Base-by-base conservation (phyloP, 495 filamentous ascomycete genomes). In the Penicillium ochrochloron region DNA sequence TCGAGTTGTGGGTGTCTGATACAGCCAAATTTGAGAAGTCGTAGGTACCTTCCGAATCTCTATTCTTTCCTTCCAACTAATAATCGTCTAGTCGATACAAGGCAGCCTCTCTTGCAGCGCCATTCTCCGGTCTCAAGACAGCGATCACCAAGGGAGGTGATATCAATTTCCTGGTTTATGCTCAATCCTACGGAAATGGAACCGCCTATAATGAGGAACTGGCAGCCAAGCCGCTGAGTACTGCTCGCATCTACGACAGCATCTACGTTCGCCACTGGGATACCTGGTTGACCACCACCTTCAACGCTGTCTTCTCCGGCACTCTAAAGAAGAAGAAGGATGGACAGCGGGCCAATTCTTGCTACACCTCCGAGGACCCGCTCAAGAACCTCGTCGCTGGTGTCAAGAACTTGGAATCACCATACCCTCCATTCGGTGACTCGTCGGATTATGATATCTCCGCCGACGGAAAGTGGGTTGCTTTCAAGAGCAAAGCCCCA, bases 181-280 rank as follows among this genome's bases (percentile, higher is more conserved):
- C 81, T 17, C 72, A 86, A 55, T 82, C 88, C 0, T 87, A 85
- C 46, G 78, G 85, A 12, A 83, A 85, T 37, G 91, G 89, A 8
- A 77, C 83, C 1, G 76, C 89, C 3, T 85, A 87, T 73, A 89
- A 92, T 63, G 75, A 80, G 12, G 78, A 87, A 58, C 76, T 81
- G 0, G 88, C 83, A 21, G 72, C 79, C 59, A 86, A 84, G 50
- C 81, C 84, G 8, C 69, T 77, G 5, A 87, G 88, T 14, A 82
- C 83, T 14, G 91, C 84, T 7, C 85, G 84, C 57, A 82, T 92
- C 37, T 94, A 93, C 68, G 84, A 85, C 55, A 83, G 82, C 60
- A 82, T 92, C 50, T 93, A 91, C 70, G 86, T 89, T 39, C 85
- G 91, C 21, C 90, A 94, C 70, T 94, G 91, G 91, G 90, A 94